Evolutionary conservation across 208 protist genomes (phyloP).

Genomic region (Herpetomonas samuelpessoai): DNA sequence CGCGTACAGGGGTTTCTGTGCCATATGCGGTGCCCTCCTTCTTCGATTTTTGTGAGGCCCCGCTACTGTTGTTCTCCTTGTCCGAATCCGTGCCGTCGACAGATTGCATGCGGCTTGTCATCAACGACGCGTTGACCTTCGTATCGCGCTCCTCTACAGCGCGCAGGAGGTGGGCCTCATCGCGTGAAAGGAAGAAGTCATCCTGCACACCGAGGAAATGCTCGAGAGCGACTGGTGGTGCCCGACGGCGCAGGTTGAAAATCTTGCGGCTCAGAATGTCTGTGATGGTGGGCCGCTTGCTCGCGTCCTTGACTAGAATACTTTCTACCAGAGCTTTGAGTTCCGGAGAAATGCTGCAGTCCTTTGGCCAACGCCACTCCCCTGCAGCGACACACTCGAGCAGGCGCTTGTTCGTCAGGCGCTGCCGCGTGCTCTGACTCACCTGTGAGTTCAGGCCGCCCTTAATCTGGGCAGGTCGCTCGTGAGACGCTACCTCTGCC

Average conservation of each 20-base stretch:
- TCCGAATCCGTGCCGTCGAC: slow-evolving; percentile 2
- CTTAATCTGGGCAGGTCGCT: background rate
- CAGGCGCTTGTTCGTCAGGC: slow-evolving; percentile 50
- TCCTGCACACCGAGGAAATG: slow-evolving; percentile 84
- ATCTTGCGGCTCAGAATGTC: slow-evolving; percentile 57
- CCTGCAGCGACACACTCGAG: slow-evolving; percentile 67
- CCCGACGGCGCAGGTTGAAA: slow-evolving; percentile 68
- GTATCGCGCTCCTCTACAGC: slow-evolving; percentile 83
- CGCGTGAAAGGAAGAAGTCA: slow-evolving; percentile 74
- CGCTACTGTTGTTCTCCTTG: slow-evolving; percentile 13
- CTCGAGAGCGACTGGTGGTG: slow-evolving; percentile 59
- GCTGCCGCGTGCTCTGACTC: slow-evolving; percentile 18
- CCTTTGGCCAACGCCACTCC: slow-evolving; percentile 76
- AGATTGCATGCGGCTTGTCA: slow-evolving; percentile 35
- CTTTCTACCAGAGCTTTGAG: slow-evolving; percentile 65
- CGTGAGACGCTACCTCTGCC: background rate
- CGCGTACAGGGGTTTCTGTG: background rate
- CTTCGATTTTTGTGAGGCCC: background rate
- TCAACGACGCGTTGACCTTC: slow-evolving; percentile 60
- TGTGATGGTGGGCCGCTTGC: slow-evolving; percentile 57
- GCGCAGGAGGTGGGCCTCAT: slow-evolving; percentile 74
- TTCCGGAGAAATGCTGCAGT: slow-evolving; percentile 49
- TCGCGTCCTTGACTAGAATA: slow-evolving; percentile 53
- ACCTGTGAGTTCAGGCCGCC: background rate
- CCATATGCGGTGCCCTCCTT: slow-evolving; percentile 6